phyloP scores from a whole-genome alignment of 306 rosid species.

The Begonia fuchsioides region DNA sequence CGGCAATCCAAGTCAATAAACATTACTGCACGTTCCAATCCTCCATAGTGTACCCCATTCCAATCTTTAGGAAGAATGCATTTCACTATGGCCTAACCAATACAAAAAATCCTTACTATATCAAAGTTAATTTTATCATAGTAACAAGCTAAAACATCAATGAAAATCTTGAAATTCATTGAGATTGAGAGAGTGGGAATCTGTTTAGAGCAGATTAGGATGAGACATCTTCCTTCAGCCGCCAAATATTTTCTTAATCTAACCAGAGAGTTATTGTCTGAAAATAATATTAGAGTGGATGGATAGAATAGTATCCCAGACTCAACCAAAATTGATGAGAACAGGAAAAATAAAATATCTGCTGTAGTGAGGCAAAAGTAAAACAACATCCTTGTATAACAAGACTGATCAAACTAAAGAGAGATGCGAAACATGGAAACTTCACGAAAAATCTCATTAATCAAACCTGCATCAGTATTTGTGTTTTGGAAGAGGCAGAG shows the following conservation, averaged over 20 bases:
- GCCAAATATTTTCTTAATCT: no score
- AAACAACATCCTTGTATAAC: not conserved
- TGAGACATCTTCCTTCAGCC: no score
- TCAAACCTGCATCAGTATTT: conserved; percentile 43
- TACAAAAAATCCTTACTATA: no score
- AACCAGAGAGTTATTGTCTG: no score
- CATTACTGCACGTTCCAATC: conserved; percentile 42
- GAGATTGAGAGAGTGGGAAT: no score
- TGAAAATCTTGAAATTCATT: no score
- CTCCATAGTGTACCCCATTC: conserved; percentile 59
- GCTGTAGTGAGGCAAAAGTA: not conserved
- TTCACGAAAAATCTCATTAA: not conserved
- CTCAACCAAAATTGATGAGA: no score
- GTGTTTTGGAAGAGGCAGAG: conserved; percentile 76
- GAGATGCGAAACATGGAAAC: not conserved
- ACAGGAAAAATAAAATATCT: not conserved
- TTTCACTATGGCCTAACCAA: conserved; percentile 35
- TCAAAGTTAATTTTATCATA: no score
- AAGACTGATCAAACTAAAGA: not conserved
- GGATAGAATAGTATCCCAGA: not conserved
- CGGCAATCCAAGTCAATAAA: conserved; percentile 76
- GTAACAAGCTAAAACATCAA: no score
- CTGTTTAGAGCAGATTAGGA: no score
- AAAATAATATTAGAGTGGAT: no score
- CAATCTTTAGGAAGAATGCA: conserved; percentile 66